Evolutionary conservation across 257 asterid species (phyloP), one percentile per base, ranked within the genome.

Genomic region (Solanum paucissectum): DNA sequence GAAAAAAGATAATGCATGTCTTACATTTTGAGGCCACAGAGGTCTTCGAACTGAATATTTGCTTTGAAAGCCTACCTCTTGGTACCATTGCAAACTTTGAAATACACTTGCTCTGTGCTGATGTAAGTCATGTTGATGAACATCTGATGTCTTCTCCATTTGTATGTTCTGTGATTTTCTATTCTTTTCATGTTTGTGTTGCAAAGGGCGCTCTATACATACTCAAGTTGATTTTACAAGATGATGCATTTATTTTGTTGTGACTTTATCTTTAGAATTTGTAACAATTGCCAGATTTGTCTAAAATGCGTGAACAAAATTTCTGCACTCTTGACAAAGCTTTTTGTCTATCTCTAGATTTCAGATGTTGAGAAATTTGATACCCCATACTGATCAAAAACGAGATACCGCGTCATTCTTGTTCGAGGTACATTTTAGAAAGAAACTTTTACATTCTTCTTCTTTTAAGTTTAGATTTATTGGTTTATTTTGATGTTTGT

Each of bases 311-410:
- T 75, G 32, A 21, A 75, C 60, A 79, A 23, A 79, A 14, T 44
- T 14, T 81, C 18, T 75, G 7, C 11, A 75, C 33, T 46, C 33
- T 33, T 74, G 46, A 71, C 27, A 52, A 71, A 44, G 77, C 6
- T 87, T 87, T 72, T n/a, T 76, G 58, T 13, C 40, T 86, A 76
- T 55, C 4, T 81, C 62, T 94, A 96, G 99, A 87, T 96, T 93
- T 93, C 98, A 94, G 90, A 91, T 93, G 68, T 89, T 96, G 95
- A 95, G 99, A 93, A 98, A 94, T 86, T 91, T 96, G 91, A 94
- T 96, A 89, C 99, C 99, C 14, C 85, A 94, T 84, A 91, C 96
- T 42, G 98, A 96, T 89, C 98, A 95, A 88, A 96, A 95, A 91
- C 90, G 84, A 77, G 84, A 77, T 77, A 42, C 62, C n/a, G 60